A percentile compares a stretch with the other conserved stretches of the same genome.
phyloP scores from a whole-genome alignment of 2,329 filamentous ascomycete genomes.

The Hymenoscyphus linearis region DNA sequence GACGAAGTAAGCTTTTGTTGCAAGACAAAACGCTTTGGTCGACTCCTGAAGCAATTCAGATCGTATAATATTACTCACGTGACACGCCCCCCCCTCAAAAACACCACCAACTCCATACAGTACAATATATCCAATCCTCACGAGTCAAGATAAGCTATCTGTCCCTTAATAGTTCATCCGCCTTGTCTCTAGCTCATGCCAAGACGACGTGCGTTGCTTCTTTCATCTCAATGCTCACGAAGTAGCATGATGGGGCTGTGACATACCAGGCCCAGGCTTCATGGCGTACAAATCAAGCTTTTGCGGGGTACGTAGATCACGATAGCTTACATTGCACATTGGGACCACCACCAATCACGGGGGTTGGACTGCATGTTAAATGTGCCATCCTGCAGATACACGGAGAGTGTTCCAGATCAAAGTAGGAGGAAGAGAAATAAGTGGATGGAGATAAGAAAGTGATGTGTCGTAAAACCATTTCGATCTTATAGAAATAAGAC shows the following conservation, averaged over 20 bases:
- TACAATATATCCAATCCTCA: too few species aligned
- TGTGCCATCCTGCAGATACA: background rate
- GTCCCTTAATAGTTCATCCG: background rate
- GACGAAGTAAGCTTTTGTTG: too few species aligned
- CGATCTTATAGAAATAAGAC: too few species aligned
- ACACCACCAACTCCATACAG: too few species aligned
- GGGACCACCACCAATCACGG: background rate
- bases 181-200: background rate
- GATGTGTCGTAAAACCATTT: too few species aligned
- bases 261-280: background rate
- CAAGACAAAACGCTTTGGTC: too few species aligned
- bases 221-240: background rate
- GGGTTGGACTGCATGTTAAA: background rate
- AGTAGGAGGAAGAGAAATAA: background rate
- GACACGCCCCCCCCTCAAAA: too few species aligned
- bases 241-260: background rate
- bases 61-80: too few species aligned
- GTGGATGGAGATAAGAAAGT: background rate
- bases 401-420: background rate
- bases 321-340: background rate
- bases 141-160: background rate
- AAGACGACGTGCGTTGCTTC: background rate
- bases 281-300: background rate
- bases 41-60: too few species aligned
- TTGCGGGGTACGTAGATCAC: background rate